These are phyloP conservation scores for Gymnopilus junonius DNA, from an alignment of 768 basidiomycete species.

Conservation along the genomic window DNA sequence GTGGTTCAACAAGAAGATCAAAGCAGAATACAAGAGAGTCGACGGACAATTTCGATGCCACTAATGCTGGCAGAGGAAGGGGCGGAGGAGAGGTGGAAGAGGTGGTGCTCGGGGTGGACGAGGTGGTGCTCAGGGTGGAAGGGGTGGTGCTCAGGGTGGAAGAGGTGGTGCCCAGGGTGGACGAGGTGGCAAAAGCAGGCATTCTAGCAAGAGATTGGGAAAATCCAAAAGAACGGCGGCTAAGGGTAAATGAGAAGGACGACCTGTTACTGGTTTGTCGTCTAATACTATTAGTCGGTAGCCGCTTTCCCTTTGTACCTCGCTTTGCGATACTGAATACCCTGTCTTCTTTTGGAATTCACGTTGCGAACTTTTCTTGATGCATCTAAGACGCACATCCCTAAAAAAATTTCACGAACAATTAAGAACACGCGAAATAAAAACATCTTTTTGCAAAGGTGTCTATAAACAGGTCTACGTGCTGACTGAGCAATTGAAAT, in stretches of 20 bases:
- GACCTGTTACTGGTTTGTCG: neutral
- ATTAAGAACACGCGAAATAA: too few species aligned
- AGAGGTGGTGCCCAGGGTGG: conserved; percentile 35
- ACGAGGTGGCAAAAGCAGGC: conserved; percentile 6
- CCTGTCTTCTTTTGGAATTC: too few species aligned
- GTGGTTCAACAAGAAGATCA: conserved; percentile 65
- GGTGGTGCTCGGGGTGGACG: too few species aligned
- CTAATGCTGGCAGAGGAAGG: conserved; percentile 37
- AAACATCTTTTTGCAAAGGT: too few species aligned
- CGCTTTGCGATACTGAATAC: neutral
- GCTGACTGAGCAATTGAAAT: too few species aligned
- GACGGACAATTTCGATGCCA: conserved; percentile 69
- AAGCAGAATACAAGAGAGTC: conserved; percentile 86
- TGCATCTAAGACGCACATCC: too few species aligned
- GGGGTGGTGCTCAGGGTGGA: conserved; percentile 19
- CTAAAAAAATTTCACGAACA: too few species aligned
- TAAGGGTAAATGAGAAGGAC: conserved; percentile 1
- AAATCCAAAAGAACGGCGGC: conserved; percentile 17
- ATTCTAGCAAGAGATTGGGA: conserved; percentile 11
- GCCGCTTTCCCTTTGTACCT: neutral
- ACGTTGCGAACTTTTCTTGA: too few species aligned
- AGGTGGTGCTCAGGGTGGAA: conserved; percentile 33
- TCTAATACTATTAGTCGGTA: neutral
- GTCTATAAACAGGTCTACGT: too few species aligned
- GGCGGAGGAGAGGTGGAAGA: conserved; percentile 38